Evolutionary conservation across 306 rosid species (phyloP).

Genomic region (Fragaria ananassa): DNA sequence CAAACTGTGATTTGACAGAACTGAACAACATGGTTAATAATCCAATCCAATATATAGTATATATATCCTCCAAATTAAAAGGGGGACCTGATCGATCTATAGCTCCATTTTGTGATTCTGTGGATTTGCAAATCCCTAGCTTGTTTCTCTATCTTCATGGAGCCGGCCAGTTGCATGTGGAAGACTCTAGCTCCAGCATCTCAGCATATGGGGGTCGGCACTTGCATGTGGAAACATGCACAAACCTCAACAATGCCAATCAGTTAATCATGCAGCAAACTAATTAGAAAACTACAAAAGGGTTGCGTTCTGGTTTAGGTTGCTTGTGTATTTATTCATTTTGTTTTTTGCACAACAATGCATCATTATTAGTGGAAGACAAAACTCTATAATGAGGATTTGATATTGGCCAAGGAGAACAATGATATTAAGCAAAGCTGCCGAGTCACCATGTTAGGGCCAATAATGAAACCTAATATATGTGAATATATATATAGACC

Average conservation of each 20-base stretch:
- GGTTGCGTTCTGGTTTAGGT: slow-evolving; percentile 3
- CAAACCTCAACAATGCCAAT: neutral
- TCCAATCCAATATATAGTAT: neutral
- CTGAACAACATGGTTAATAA: neutral
- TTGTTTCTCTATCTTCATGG: neutral
- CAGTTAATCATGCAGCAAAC: neutral
- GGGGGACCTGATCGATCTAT: neutral
- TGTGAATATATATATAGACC: neutral
- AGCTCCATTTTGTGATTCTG: neutral
- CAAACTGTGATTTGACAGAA: neutral
- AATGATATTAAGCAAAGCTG: neutral
- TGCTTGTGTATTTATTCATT: neutral
- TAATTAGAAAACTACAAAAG: neutral
- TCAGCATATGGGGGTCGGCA: neutral
- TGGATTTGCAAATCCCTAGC: neutral
- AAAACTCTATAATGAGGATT: neutral
- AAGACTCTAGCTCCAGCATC: neutral
- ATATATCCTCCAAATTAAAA: too few relatives aligned
- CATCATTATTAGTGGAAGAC: neutral
- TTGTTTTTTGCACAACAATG: slow-evolving; percentile 15
- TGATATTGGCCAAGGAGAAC: neutral
- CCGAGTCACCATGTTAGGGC: neutral
- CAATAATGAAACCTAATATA: neutral
- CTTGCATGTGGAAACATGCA: slow-evolving; percentile 18
- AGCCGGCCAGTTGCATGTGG: slow-evolving; percentile 1